These are phyloP conservation scores for Xylaria sp. DNA, from an alignment of 2,329 filamentous ascomycete species.

Conservation along the genomic window DNA sequence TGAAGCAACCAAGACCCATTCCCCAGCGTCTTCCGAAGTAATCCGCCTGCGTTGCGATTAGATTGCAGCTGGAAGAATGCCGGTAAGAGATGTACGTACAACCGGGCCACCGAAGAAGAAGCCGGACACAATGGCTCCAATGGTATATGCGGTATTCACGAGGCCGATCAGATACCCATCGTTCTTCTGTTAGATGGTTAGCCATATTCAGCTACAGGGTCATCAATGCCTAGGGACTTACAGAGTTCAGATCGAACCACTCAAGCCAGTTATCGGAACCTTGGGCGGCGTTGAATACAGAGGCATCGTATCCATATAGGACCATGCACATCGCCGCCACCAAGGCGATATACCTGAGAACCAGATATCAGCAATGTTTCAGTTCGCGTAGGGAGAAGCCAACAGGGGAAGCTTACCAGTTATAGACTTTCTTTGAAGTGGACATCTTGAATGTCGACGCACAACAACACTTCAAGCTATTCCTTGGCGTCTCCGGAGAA, in stretches of 20 bases:
- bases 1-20: slow-evolving; percentile 71
- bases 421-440: slow-evolving; percentile 56
- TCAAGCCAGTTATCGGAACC: slow-evolving; percentile 73
- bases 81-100: slow-evolving; percentile 48
- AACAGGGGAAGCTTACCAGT: slow-evolving; percentile 52
- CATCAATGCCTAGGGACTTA: slow-evolving; percentile 36
- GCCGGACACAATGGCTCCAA: slow-evolving; percentile 75
- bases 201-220: not conserved
- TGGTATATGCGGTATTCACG: slow-evolving; percentile 76
- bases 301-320: slow-evolving; percentile 79
- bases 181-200: slow-evolving; percentile 46
- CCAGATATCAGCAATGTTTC: slow-evolving; percentile 21
- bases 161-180: slow-evolving; percentile 60
- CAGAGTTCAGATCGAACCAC: slow-evolving; percentile 66
- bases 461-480: slow-evolving; percentile 29
- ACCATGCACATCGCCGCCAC: slow-evolving; percentile 80
- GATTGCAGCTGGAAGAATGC: not conserved
- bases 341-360: slow-evolving; percentile 72
- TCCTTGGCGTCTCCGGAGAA: slow-evolving; percentile 5
- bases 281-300: slow-evolving; percentile 78
- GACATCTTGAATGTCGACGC: slow-evolving; percentile 49
- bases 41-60: slow-evolving; percentile 57
- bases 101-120: slow-evolving; percentile 75
- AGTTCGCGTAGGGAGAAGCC: not conserved
- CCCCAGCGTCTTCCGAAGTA: slow-evolving; percentile 70